Evolutionary conservation across 257 asterid species (phyloP).

Genomic region (Solanum megistacrolobum): DNA sequence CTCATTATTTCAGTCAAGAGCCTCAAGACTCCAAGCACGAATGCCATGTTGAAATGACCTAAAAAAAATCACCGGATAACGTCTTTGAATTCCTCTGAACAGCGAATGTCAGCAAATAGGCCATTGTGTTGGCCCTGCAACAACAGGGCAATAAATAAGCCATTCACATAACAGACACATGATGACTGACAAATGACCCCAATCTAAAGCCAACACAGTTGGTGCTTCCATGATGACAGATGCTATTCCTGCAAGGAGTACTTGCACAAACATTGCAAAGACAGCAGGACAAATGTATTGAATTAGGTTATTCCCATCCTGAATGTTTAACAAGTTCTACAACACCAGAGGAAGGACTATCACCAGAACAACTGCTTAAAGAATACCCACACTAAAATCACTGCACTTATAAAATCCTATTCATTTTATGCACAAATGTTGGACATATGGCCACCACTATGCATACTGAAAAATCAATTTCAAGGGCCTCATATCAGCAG

Average conservation of each 20-base stretch:
- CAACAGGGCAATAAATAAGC: slow-evolving; percentile 4
- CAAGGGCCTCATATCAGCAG: neutral
- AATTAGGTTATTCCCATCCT: neutral
- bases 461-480: neutral
- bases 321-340: neutral
- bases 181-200: neutral
- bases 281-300: neutral
- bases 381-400: neutral
- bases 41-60: neutral
- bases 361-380: neutral
- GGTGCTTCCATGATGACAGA: neutral
- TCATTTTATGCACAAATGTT: neutral
- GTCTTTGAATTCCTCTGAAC: slow-evolving; percentile 8
- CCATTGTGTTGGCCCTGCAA: slow-evolving; percentile 9
- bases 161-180: slow-evolving; percentile 1
- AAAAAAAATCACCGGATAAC: neutral
- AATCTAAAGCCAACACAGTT: neutral
- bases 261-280: neutral
- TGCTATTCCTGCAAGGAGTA: neutral
- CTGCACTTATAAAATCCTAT: neutral
- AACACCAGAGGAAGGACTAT: neutral
- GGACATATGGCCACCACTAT: neutral
- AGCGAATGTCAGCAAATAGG: neutral
- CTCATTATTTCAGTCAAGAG: neutral
- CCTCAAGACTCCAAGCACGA: neutral